These are phyloP conservation scores for Colletotrichum limetticola DNA, from an alignment of 2,329 filamentous ascomycete genomes.

Conservation along the genomic window DNA sequence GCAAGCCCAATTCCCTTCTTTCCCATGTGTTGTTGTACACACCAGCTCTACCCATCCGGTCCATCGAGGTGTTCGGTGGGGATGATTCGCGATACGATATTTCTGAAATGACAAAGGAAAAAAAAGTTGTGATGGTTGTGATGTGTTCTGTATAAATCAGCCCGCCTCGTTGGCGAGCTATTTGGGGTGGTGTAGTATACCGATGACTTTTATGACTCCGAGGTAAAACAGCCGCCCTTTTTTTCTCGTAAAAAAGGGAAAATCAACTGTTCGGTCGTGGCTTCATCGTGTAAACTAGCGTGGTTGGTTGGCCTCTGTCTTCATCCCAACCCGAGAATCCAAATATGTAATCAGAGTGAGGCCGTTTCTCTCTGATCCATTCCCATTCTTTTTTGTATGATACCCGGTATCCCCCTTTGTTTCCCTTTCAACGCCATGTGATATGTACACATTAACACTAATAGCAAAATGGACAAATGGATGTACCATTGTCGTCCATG, in stretches of 20 bases:
- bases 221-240: slow-evolving; percentile 12
- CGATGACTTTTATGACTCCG: slow-evolving; percentile 12
- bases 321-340: slow-evolving; percentile 33
- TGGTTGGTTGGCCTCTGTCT: slow-evolving; percentile 27
- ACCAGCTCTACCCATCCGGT: slow-evolving; percentile 7
- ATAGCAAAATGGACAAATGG: not conserved
- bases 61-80: not conserved
- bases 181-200: slow-evolving; percentile 1
- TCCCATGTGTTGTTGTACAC: not conserved
- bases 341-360: slow-evolving; percentile 15
- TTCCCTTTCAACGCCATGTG: slow-evolving; percentile 34
- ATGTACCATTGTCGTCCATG: not conserved
- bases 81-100: not conserved
- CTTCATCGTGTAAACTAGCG: slow-evolving; percentile 21
- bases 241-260: not conserved
- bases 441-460: slow-evolving; percentile 35
- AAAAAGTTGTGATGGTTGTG: slow-evolving; percentile 13
- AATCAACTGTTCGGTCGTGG: not conserved
- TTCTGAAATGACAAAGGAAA: slow-evolving; percentile 32
- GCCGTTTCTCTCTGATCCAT: slow-evolving; percentile 30
- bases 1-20: not conserved
- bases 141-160: not conserved
- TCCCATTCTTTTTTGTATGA: slow-evolving; percentile 31
- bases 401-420: not conserved
- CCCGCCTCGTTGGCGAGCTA: not conserved